Evolutionary conservation across 1,284 basidiomycete genomes (phyloP).

Genomic region (Vanrija sp.): DNA sequence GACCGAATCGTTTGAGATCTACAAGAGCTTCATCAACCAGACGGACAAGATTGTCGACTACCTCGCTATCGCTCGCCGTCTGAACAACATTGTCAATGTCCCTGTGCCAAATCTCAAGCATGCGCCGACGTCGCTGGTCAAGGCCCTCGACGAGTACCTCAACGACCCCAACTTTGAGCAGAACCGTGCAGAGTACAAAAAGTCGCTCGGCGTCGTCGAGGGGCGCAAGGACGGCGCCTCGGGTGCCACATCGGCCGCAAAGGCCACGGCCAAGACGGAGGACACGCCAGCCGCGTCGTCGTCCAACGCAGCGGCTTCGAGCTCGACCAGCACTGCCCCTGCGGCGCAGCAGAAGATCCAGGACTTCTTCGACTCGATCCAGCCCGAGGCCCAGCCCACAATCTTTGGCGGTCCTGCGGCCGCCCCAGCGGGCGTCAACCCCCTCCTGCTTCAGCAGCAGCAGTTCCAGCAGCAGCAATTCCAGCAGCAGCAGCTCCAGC

Average conservation of each 20-base stretch:
- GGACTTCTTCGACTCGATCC: constrained; percentile 92
- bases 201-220: constrained; percentile 74
- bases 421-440: constrained; percentile 10
- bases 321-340: constrained; percentile 10
- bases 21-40: constrained; percentile 91
- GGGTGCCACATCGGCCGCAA: constrained; percentile 11
- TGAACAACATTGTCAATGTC: constrained; percentile 88
- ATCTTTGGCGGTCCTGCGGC: background rate
- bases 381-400: constrained; percentile 60
- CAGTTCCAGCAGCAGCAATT: background rate
- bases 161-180: constrained; percentile 94
- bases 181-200: constrained; percentile 86
- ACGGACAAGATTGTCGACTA: constrained; percentile 93
- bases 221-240: constrained; percentile 35
- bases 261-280: background rate
- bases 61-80: constrained; percentile 83
- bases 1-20: constrained; percentile 75
- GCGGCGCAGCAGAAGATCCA: constrained; percentile 52
- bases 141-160: constrained; percentile 91
- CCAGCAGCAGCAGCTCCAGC: background rate
- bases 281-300: constrained; percentile 13
- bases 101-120: constrained; percentile 92
- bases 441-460: background rate
- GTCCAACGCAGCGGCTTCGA: constrained; percentile 10
- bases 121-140: constrained; percentile 88